Evolutionary conservation across 2,329 filamentous ascomycete species (phyloP), one percentile per base, ranked within the genome.

Genomic region (Neonectria hederae): DNA sequence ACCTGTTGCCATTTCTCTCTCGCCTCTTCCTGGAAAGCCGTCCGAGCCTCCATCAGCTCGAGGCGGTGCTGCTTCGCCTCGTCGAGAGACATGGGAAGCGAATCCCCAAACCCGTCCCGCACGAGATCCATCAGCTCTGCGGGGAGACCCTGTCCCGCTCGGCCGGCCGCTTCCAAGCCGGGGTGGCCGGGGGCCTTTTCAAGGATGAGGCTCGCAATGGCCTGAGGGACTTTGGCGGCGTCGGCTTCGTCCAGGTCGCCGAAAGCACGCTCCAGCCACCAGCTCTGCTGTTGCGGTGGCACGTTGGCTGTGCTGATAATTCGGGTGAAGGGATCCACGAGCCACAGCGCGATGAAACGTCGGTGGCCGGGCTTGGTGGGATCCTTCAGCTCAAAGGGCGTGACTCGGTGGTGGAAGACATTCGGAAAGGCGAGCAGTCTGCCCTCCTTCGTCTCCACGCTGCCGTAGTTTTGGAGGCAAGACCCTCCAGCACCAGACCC

Each of bases 341-440:
- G 79, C 73, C 83, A 88, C 3, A 88, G 73, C 0, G 83, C 83
- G 2, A 88, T 76, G 48, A 87, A 83, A 42, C 84, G 82, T 0
- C 84, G 77, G 65, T 87, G 82, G 0, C 86, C 86, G 0, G 83
- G 80, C 61, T 79, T 82, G 0, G 81, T 81, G 0, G 65, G 69
- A 60, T 89, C 86, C 0, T 66, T 71, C 0, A 88, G 78, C 3
- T 72, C 65, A 64, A 89, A 88, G 0, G 80, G 75, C 1, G 28
- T 28, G 2, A 71, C 64, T 0, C 68, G 32, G 1, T 72, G 70
- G 0, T 72, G 69, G 11, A 71, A 72, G 2, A 72, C 62, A 7
- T 72, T 72, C 0, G 70, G 70, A 0, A 72, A 72, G 1, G 68
- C 66, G 0, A 72, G 7, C 0, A 72, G 13, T 0, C 69, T 55